Conservation (phyloP, 768 basidiomycete species). For the Trametes villosa region DNA sequence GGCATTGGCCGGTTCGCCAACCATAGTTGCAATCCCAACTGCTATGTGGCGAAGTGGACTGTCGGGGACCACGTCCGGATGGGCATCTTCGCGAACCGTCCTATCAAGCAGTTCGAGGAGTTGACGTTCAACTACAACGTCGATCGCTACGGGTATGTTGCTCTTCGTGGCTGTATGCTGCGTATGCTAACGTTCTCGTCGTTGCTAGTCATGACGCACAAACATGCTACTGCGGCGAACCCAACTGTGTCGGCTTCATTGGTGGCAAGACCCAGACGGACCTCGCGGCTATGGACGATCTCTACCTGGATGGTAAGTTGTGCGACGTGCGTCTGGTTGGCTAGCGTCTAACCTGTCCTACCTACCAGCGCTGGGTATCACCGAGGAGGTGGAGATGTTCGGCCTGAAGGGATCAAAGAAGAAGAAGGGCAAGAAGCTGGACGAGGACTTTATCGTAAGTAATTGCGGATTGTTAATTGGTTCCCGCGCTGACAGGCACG, state of each 20-base stretch:
- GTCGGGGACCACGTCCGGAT: slow-evolving; percentile 87
- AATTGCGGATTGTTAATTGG: not conserved
- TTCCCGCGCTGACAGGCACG: not conserved
- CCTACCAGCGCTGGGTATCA: slow-evolving; percentile 91
- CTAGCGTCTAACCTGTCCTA: slow-evolving; percentile 6
- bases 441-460: slow-evolving; percentile 87
- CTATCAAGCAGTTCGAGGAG: slow-evolving; percentile 80
- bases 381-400: slow-evolving; percentile 83
- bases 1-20: slow-evolving; percentile 98
- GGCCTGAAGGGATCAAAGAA: slow-evolving; percentile 87
- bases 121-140: slow-evolving; percentile 99
- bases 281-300: slow-evolving; percentile 90
- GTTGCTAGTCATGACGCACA: slow-evolving; percentile 87
- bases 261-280: slow-evolving; percentile 99
- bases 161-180: not conserved
- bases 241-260: slow-evolving; percentile 93
- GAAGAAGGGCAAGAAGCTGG: slow-evolving; percentile 90
- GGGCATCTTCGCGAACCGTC: slow-evolving; percentile 95
- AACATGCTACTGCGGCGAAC: slow-evolving; percentile 92
- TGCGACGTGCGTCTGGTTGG: not conserved
- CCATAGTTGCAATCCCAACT: slow-evolving; percentile 97
- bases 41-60: slow-evolving; percentile 98
- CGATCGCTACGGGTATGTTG: slow-evolving; percentile 91
- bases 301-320: slow-evolving; percentile 86
- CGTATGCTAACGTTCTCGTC: not conserved